phyloP scores from a whole-genome alignment of 805 yeast species.

The Candida vaughaniae region DNA sequence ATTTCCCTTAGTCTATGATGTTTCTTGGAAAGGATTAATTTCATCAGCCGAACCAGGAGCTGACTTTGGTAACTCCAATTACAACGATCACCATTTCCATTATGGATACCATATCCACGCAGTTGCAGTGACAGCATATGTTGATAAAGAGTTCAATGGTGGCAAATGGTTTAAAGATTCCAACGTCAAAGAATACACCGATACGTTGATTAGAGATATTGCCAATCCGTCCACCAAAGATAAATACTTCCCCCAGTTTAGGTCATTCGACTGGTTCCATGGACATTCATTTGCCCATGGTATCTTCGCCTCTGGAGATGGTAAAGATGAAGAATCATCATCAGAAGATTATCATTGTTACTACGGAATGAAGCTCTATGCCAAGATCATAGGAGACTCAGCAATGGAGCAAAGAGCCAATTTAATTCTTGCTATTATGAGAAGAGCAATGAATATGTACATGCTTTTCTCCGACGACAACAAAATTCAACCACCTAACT shows the following conservation, averaged over 20 bases:
- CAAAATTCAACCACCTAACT: constrained; percentile 52
- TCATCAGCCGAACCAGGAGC: constrained; percentile 22
- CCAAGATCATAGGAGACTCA: constrained; percentile 50
- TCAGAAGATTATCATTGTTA: constrained; percentile 74
- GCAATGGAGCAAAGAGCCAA: constrained; percentile 55
- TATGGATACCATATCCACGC: constrained; percentile 64
- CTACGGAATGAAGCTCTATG: constrained; percentile 69
- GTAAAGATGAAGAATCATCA: constrained; percentile 72
- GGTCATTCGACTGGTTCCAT: constrained; percentile 72
- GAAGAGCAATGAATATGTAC: constrained; percentile 52
- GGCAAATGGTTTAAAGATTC: constrained; percentile 31
- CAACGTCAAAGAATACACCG: constrained; percentile 49
- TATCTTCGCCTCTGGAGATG: constrained; percentile 66
- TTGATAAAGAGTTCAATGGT: constrained; percentile 38
- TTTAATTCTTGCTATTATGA: constrained; percentile 60
- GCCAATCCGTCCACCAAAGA: constrained; percentile 60
- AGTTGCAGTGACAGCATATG: constrained; percentile 58
- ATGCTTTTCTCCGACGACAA: constrained; percentile 56
- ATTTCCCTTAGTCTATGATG: constrained; percentile 28
- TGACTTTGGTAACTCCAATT: constrained; percentile 29
- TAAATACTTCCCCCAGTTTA: constrained; percentile 58
- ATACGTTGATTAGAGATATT: constrained; percentile 61
- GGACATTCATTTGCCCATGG: constrained; percentile 85
- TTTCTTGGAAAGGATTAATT: constrained; percentile 26
- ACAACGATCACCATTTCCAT: constrained; percentile 37